Conservation (phyloP, 192 early-diverging fungal species). For the Jimgerdemannia flammicorona region DNA sequence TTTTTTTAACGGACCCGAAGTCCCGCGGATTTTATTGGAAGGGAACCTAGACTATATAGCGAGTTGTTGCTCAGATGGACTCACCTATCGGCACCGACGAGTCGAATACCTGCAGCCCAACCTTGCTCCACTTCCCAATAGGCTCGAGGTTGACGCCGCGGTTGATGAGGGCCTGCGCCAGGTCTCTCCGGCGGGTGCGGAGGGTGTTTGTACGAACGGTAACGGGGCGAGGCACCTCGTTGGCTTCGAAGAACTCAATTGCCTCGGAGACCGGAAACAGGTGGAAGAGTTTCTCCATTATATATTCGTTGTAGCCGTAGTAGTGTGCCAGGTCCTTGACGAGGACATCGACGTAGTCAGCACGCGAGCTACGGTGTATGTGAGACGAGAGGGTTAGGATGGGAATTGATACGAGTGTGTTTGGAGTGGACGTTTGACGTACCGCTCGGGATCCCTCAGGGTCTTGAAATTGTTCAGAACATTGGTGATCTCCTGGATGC, state of each 20-base stretch:
- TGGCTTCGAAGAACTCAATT: constrained; percentile 98
- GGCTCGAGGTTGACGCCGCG: constrained; percentile 98
- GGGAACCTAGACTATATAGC: too few relatives aligned
- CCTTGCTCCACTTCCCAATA: constrained; percentile 98
- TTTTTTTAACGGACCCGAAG: too few relatives aligned
- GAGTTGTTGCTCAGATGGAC: not conserved
- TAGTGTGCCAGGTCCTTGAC: constrained; percentile 88
- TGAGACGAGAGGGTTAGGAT: constrained; percentile 23
- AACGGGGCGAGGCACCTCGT: constrained; percentile 93
- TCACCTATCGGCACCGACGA: constrained; percentile 85
- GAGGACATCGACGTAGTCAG: constrained; percentile 85
- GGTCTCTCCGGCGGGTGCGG: constrained; percentile 87
- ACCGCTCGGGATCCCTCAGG: constrained; percentile 68
- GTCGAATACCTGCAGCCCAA: constrained; percentile 95
- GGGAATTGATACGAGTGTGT: not conserved
- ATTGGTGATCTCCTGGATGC: constrained; percentile 89
- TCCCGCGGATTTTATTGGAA: too few relatives aligned
- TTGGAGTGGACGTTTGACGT: not conserved
- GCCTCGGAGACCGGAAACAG: constrained; percentile 89
- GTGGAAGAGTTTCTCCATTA: constrained; percentile 89
- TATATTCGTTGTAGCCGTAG: constrained; percentile 93
- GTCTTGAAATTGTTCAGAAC: constrained; percentile 89
- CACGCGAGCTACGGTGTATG: constrained; percentile 36
- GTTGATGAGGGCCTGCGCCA: constrained; percentile 93
- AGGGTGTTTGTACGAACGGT: constrained; percentile 97